Conservation (phyloP, 2,329 filamentous ascomycete species). For the Aplosporella prunicola region DNA sequence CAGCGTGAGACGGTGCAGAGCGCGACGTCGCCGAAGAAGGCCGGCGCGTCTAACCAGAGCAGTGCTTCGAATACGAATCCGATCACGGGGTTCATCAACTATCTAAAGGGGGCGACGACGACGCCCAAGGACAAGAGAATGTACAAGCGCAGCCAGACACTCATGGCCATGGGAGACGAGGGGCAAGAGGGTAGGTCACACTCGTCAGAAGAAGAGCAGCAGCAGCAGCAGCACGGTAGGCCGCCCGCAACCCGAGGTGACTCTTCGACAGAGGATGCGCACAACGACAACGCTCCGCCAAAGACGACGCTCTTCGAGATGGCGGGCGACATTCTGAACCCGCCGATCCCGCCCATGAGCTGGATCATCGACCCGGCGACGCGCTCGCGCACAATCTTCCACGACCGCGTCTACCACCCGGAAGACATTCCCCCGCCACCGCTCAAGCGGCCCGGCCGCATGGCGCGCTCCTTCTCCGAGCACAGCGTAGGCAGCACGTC, state of each 20-base stretch:
- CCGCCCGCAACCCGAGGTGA: slow-evolving; percentile 15
- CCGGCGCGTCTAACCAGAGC: no score
- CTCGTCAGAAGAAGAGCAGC: neutral
- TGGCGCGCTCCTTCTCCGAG: slow-evolving; percentile 31
- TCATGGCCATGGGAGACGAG: slow-evolving; percentile 37
- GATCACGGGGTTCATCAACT: slow-evolving; percentile 8
- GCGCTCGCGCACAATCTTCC: slow-evolving; percentile 84
- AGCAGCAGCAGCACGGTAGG: neutral
- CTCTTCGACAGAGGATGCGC: slow-evolving; percentile 38
- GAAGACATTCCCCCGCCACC: slow-evolving; percentile 82
- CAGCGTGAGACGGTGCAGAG: slow-evolving; percentile 21
- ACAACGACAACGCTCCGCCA: slow-evolving; percentile 60
- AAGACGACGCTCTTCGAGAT: slow-evolving; percentile 92
- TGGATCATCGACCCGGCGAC: slow-evolving; percentile 77
- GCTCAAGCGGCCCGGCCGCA: slow-evolving; percentile 27
- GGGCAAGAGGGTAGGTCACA: slow-evolving; percentile 10
- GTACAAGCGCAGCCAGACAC: slow-evolving; percentile 60
- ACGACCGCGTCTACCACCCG: slow-evolving; percentile 91
- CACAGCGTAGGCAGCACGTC: slow-evolving; percentile 12
- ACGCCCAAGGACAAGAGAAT: slow-evolving; percentile 59
- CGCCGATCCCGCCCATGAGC: slow-evolving; percentile 69
- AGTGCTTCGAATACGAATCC: slow-evolving; percentile 5
- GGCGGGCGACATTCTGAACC: slow-evolving; percentile 83
- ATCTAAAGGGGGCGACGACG: slow-evolving; percentile 45
- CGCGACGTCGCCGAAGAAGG: slow-evolving; percentile 18